Conservation (phyloP, 805 yeast genomes). For the Metschnikowia orientalis region DNA sequence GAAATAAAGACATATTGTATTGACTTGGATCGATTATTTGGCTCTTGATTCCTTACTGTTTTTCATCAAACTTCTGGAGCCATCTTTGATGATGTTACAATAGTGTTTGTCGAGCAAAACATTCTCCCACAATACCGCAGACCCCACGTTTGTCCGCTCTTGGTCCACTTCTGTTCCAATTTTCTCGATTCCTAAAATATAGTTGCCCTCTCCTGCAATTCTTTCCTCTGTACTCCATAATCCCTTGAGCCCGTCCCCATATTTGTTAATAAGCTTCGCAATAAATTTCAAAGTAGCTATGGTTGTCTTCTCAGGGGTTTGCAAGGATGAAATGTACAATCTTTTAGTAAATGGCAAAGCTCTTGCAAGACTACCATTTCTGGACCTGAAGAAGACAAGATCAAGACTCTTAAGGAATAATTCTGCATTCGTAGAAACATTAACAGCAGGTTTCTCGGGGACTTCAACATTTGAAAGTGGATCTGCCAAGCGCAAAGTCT, state of each 20-base stretch:
- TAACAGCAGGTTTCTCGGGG: constrained; percentile 63
- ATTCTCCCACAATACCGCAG: constrained; percentile 89
- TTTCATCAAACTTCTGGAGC: constrained; percentile 42
- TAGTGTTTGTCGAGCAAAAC: constrained; percentile 77
- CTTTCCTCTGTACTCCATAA: constrained; percentile 86
- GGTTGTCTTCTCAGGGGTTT: constrained; percentile 84
- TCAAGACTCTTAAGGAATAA: constrained; percentile 73
- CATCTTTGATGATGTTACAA: constrained; percentile 74
- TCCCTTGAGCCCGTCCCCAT: constrained; percentile 64
- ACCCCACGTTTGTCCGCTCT: constrained; percentile 77
- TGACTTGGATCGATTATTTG: not conserved
- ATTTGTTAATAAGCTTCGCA: constrained; percentile 68
- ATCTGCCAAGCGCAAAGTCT: constrained; percentile 74
- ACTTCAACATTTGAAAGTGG: constrained; percentile 47
- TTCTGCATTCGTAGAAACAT: constrained; percentile 86
- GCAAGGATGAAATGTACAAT: constrained; percentile 59
- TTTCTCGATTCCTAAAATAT: constrained; percentile 54
- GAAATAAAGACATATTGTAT: not conserved
- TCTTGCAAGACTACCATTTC: constrained; percentile 59
- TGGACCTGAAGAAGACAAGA: constrained; percentile 72
- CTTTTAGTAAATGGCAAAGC: constrained; percentile 83
- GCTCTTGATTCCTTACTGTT: constrained; percentile 25
- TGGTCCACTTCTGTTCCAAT: constrained; percentile 47
- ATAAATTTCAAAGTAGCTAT: constrained; percentile 74
- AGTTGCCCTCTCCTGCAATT: constrained; percentile 66